Evolutionary conservation across 805 yeast genomes (phyloP), one percentile per base, ranked within the genome.

Genomic region (Metschnikowia peoriensis): DNA sequence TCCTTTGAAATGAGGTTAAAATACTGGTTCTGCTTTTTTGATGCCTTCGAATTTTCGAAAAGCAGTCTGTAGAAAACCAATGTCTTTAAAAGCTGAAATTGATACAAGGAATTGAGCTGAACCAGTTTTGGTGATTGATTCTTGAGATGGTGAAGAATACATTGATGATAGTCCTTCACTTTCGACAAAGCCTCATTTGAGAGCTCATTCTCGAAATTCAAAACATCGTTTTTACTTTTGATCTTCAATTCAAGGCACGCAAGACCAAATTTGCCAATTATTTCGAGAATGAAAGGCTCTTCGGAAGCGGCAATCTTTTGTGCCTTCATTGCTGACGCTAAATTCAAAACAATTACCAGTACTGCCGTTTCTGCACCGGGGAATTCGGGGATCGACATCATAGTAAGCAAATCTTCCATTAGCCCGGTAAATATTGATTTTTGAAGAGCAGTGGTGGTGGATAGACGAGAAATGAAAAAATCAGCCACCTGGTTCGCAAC

Each of bases 311-410:
- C 44, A 6, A 54, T 41, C 8, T 38, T 35, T 4, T 38, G 47
- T 8, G 44, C 11, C 7, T 17, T 35, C 47, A 56, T 44, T 3
- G 44, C 47, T 7, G 45, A 27, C 3, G 41, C 28, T 10, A 50
- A 47, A 6, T 38, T 39, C 29, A 32, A 35, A 7, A 52, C 28
- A 5, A 54, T 47, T 1, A 46, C 27, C 4, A 48, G 22, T 7
- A 50, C 38, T 11, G 50, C 16, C 6, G 46, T 40, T 16, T 82
- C 88, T 1, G 85, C 75, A 0, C 81, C 81, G 0, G 89, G 75
- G 82, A 86, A 89, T 50, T 82, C 85, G 0, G 90, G 88, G 8
- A 66, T 66, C 1, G 70, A 65, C 9, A 87, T 60, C 49, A 87
- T 64, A 0, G 62, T 54, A 7, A 82, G 52, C 17, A 88, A 66